Base-by-base conservation (phyloP, 1,139 yeast genomes). In the Pichia sp. region DNA sequence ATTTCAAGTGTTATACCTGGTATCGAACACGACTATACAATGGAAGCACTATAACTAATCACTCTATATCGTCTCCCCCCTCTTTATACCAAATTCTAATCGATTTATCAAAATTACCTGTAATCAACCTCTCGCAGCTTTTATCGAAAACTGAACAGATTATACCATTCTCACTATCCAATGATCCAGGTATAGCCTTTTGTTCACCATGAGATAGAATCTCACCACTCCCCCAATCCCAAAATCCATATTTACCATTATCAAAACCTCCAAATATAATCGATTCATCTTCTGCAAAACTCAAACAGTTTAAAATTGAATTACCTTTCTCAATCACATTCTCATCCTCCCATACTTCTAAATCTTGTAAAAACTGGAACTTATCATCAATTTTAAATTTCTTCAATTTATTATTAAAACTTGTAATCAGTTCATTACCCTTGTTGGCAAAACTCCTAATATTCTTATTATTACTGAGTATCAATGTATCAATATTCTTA, bases 1-100 rank as follows among this genome's bases (percentile, higher is more conserved):
- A 89, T 91, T 43, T 85, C 97, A 12, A 85, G 96, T 64, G 97
- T 93, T 12, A 89, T 95, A 3, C 99, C 99, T 0, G 96, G 96
- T 11, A 88, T 91, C 43, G 96, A 89, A 62, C 93, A 89, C 61
- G 98, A 91, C 56, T 88, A 88, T 60, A 89, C 97, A 31, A 91
- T 89, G 96, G 89, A 86, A 59, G 91, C 86, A 4, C 69, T 81
- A 55, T 79, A 23, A 21, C n/a, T 11, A 3, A 6, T 14, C 21
- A 30, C 2, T 18, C 10, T 10, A 30, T 30, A 15, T 28, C n/a
- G 4, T 40, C 28, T 32, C 51, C 52, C 14, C 47, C 64, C 40
- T 67, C 73, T 48, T 77, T 80, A 38, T 71, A 76, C 96, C 96
- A 91, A 1, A 91, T 67, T 58, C 88, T 86, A 38, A 91, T 77